Evolutionary conservation across 345 rosid species (phyloP), one percentile per base, ranked within the genome.

Genomic region (Chamaenerion angustifolium): DNA sequence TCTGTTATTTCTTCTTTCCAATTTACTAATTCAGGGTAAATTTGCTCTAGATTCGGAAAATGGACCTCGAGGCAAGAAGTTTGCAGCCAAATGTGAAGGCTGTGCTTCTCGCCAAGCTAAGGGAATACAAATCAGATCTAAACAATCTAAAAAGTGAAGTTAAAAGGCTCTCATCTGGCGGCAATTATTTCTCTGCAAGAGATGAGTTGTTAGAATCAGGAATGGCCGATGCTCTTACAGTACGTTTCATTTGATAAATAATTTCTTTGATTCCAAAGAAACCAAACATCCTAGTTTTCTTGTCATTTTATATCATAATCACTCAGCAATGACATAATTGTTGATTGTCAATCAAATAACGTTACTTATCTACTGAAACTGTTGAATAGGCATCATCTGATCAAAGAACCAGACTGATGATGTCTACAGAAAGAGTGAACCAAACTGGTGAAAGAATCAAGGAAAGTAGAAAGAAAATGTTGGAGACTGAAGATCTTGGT

Each of bases 401-500:
- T 77, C 98, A 92, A 69, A 78, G 83, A 73, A 47, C 83, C 54
- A 88, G 98, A 55, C 57, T 88, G 57, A 66, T 82, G 94, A 74
- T 66, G 73, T 61, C 93, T 16, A 87, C 99, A 1, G 99, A 69
- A 12, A 80, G 83, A 61, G 52, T 92, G 62, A 76, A 75, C 52
- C 71, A 77, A 0, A 58, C 84, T 43, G 64, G 82, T 19, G 94
- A 82, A 57, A 73, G 95, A 71, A 54, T 88, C 46, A 88, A 76
- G 70, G 96, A 88, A 48, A 66, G 99, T 66, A 84, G 94, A 68
- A 88, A 71, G 73, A 77, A 78, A 49, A 93, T 93, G 96, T 73
- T 88, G 56, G 99, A 93, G 69, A 93, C 96, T 25, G 99, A 93
- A 74, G 96, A 93, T 16, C 88, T 88, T 40, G 96, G 99, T 40